A percentile compares a stretch with the other conserved stretches of the same genome.
Evolutionary conservation across 805 yeast species (phyloP).

Genomic region (Pichia californica): DNA sequence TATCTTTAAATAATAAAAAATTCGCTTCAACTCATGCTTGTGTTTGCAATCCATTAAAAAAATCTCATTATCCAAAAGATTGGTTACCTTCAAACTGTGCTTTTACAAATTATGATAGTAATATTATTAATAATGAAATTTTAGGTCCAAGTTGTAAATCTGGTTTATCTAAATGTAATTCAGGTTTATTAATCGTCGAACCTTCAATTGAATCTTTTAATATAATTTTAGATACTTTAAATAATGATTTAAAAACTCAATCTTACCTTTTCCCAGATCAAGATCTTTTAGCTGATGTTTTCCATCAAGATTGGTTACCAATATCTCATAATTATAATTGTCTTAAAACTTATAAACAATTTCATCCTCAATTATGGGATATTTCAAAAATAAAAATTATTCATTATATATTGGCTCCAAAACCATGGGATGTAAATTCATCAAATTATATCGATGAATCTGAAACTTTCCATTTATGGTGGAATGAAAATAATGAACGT

Average conservation of each 20-base stretch:
- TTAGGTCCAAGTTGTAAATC: constrained; percentile 36
- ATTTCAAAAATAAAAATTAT: constrained; percentile 45
- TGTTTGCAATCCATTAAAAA: constrained; percentile 51
- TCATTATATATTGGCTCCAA: constrained; percentile 52
- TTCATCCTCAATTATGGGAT: constrained; percentile 44
- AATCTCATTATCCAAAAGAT: constrained; percentile 45
- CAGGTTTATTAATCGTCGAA: constrained; percentile 49
- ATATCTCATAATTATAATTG: constrained; percentile 50
- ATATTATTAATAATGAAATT: constrained; percentile 4
- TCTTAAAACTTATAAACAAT: constrained; percentile 41
- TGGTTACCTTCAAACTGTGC: constrained; percentile 50
- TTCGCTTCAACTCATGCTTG: constrained; percentile 60
- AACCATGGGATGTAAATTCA: constrained; percentile 49
- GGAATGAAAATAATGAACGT: constrained; percentile 37
- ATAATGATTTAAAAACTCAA: constrained; percentile 31
- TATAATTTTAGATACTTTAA: constrained; percentile 36
- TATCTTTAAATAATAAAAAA: constrained; percentile 32
- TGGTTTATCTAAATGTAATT: constrained; percentile 48
- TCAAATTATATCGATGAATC: constrained; percentile 33
- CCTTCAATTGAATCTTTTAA: constrained; percentile 35
- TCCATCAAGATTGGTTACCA: constrained; percentile 43
- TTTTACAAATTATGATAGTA: constrained; percentile 27
- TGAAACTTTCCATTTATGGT: constrained; percentile 46
- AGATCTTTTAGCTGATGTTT: constrained; percentile 48
- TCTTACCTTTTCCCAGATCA: constrained; percentile 55